Conservation (phyloP, 805 yeast genomes). For the Torulaspora maleeae region DNA sequence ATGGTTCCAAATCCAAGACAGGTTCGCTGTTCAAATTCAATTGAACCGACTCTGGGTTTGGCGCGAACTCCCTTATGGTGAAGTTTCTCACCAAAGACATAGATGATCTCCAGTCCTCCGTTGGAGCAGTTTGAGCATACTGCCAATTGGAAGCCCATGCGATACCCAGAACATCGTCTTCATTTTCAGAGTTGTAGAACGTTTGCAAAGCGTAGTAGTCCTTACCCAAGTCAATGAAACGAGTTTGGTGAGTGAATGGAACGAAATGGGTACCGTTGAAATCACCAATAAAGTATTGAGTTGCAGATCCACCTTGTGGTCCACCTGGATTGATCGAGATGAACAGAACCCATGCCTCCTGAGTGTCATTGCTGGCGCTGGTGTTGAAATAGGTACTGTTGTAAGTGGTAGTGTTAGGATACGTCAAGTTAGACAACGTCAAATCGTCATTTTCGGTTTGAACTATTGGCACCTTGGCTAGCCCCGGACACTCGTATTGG, state of each 20-base stretch:
- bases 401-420: conserved; percentile 5
- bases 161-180: conserved; percentile 33
- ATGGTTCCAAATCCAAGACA: conserved; percentile 14
- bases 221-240: conserved; percentile 37
- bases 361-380: conserved; percentile 6
- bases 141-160: conserved; percentile 46
- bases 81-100: conserved; percentile 36
- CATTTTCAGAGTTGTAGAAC: conserved; percentile 29
- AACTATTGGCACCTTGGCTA: conserved; percentile 32
- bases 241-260: conserved; percentile 30
- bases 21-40: conserved; percentile 27
- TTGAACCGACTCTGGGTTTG: conserved; percentile 25
- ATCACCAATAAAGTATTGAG: conserved; percentile 41
- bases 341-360: conserved; percentile 38
- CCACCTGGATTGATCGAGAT: conserved; percentile 42
- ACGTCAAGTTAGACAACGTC: conserved; percentile 5
- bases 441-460: conserved; percentile 5
- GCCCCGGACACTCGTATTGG: conserved; percentile 43
- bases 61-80: conserved; percentile 25
- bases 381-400: conserved; percentile 11
- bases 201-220: conserved; percentile 41
- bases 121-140: conserved; percentile 38
- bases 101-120: conserved; percentile 36
- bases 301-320: conserved; percentile 40
- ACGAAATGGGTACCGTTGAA: conserved; percentile 39